A percentile compares a stretch with the other conserved stretches of the same genome.
Conservation (phyloP, 768 basidiomycete genomes). For the Calocera viscosa region DNA sequence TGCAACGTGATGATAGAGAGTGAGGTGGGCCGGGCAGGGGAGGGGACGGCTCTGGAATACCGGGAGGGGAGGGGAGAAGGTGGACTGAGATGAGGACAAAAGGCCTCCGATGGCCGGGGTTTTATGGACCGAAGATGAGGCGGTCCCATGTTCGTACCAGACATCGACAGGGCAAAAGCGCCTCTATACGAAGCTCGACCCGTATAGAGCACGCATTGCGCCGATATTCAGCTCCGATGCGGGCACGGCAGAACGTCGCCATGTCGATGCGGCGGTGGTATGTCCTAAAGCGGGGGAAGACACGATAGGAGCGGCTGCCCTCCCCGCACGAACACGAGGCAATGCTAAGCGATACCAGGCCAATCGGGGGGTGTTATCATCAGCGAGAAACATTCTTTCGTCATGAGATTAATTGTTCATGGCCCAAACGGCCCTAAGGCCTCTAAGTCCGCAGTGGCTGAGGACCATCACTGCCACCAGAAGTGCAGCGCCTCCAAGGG, state of each 20-base stretch:
- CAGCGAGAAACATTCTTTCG: neutral
- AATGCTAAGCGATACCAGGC: neutral
- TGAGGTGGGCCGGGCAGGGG: neutral
- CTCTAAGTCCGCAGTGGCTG: neutral
- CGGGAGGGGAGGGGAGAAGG: neutral
- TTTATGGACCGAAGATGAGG: slow-evolving; percentile 3
- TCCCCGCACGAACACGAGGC: slow-evolving; percentile 6
- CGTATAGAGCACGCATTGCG: neutral
- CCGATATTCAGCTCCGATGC: neutral
- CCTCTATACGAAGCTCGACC: neutral
- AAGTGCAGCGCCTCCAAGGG: neutral
- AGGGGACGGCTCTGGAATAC: neutral
- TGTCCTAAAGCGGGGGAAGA: neutral
- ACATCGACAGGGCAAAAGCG: neutral
- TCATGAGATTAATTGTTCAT: neutral
- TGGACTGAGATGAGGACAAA: neutral
- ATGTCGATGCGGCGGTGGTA: slow-evolving; percentile 8
- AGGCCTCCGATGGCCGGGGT: slow-evolving; percentile 1
- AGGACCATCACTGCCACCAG: neutral
- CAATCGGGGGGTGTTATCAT: neutral
- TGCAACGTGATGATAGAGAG: neutral
- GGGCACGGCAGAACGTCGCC: neutral
- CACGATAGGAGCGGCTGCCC: neutral
- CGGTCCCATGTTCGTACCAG: neutral
- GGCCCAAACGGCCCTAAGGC: neutral